Conservation (phyloP, 495 filamentous ascomycete genomes). For the Margaritispora aquatica region DNA sequence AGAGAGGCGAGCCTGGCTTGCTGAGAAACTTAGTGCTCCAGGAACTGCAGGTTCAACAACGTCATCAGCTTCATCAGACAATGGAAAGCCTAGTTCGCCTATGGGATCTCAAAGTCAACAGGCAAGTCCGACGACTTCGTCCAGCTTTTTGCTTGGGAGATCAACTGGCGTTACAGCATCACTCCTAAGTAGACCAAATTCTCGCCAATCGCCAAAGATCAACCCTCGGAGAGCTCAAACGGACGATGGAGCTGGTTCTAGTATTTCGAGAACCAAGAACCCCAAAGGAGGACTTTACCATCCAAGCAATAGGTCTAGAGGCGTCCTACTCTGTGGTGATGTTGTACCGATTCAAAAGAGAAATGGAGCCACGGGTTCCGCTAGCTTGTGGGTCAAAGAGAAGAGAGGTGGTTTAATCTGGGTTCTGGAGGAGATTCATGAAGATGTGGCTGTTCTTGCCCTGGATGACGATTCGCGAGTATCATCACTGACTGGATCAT, state of each 20-base stretch:
- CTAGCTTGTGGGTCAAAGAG: conserved; percentile 97
- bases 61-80: conserved; percentile 33
- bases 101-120: conserved; percentile 38
- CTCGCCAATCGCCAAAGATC: conserved; percentile 46
- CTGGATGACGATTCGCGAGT: conserved; percentile 71
- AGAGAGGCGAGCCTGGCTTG: conserved; percentile 85
- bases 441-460: conserved; percentile 73
- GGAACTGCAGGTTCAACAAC: conserved; percentile 1
- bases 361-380: conserved; percentile 83
- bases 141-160: conserved; percentile 47
- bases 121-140: conserved; percentile 37
- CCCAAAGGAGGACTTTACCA: conserved; percentile 41
- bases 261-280: conserved; percentile 40
- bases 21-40: conserved; percentile 62
- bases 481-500: conserved; percentile 58
- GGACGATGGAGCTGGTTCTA: conserved; percentile 67
- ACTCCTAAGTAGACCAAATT: conserved; percentile 81
- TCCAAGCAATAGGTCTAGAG: conserved; percentile 68
- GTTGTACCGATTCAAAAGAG: conserved; percentile 95
- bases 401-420: conserved; percentile 91
- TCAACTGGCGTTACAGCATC: conserved; percentile 79
- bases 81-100: conserved; percentile 33
- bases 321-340: conserved; percentile 90
- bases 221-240: conserved; percentile 55
- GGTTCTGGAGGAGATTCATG: conserved; percentile 96